Evolutionary conservation across 495 filamentous ascomycete genomes (phyloP).

Genomic region (Penicillium antarcticum): DNA sequence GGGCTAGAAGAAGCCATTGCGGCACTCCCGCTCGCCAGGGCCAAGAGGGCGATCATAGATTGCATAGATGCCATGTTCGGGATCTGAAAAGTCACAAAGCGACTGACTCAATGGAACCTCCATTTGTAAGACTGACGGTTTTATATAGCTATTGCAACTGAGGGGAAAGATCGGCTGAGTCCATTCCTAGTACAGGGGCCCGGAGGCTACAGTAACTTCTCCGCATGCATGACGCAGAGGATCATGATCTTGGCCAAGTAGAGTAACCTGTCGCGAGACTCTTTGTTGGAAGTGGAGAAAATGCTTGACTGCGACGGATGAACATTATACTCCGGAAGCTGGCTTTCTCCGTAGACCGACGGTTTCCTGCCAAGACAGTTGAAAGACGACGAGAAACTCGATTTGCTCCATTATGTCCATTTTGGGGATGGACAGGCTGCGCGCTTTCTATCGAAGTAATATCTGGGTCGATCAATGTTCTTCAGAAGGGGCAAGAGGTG

Average conservation of each 20-base stretch:
- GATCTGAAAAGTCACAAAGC: background rate
- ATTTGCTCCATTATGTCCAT: too few species aligned
- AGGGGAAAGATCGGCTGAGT: background rate
- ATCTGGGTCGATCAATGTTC: too few species aligned
- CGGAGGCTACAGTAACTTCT: conserved; percentile 1
- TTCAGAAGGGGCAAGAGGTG: too few species aligned
- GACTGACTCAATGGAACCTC: background rate
- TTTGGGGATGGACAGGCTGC: too few species aligned
- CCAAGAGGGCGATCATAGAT: background rate
- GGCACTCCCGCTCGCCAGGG: background rate
- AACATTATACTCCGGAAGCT: too few species aligned
- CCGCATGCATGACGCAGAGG: background rate
- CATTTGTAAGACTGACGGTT: background rate
- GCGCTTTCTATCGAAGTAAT: too few species aligned
- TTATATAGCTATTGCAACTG: background rate
- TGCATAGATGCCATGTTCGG: background rate
- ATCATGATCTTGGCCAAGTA: background rate
- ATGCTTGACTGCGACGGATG: too few species aligned
- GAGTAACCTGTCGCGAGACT: too few species aligned
- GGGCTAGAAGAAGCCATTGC: conserved; percentile 6
- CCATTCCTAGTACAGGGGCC: background rate
- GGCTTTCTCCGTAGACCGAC: too few species aligned
- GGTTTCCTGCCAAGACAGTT: too few species aligned
- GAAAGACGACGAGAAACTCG: too few species aligned
- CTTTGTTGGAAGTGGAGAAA: too few species aligned